Conservation (phyloP, 2,329 filamentous ascomycete genomes). For the Tolypocladium guangdongense region DNA sequence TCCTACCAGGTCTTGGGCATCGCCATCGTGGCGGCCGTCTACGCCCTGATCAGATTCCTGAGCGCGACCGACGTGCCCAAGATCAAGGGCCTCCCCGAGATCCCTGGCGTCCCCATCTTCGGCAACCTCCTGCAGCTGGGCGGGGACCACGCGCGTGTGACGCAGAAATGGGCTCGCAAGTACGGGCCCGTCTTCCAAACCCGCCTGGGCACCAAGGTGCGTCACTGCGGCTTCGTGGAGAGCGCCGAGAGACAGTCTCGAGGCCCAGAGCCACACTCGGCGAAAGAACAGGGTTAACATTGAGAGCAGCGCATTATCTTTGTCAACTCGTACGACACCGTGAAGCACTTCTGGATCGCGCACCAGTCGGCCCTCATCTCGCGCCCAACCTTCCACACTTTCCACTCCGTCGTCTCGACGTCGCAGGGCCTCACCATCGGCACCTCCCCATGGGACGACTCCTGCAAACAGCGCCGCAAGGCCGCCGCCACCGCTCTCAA, state of each 20-base stretch:
- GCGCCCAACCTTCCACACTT: conserved; percentile 68
- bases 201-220: conserved; percentile 55
- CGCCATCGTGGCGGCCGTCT: conserved; percentile 7
- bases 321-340: conserved; percentile 66
- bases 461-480: conserved; percentile 65
- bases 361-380: conserved; percentile 71
- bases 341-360: conserved; percentile 65
- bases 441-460: conserved; percentile 75
- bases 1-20: conserved; percentile 8
- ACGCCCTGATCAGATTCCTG: conserved; percentile 19
- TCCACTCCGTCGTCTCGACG: conserved; percentile 66
- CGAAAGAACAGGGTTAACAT: background rate
- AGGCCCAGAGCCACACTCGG: too few species aligned
- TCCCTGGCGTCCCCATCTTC: conserved; percentile 51
- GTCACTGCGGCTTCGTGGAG: background rate
- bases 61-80: conserved; percentile 44
- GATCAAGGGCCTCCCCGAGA: conserved; percentile 50
- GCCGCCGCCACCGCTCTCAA: conserved; percentile 71
- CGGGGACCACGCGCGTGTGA: conserved; percentile 41
- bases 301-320: conserved; percentile 53
- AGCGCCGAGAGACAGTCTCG: conserved; percentile 29
- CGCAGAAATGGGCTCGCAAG: conserved; percentile 45
- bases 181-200: conserved; percentile 57
- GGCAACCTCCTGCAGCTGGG: conserved; percentile 53
- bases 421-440: conserved; percentile 76